Evolutionary conservation across 148 eudicot genomes (phyloP).

Genomic region (Rheum nobile): DNA sequence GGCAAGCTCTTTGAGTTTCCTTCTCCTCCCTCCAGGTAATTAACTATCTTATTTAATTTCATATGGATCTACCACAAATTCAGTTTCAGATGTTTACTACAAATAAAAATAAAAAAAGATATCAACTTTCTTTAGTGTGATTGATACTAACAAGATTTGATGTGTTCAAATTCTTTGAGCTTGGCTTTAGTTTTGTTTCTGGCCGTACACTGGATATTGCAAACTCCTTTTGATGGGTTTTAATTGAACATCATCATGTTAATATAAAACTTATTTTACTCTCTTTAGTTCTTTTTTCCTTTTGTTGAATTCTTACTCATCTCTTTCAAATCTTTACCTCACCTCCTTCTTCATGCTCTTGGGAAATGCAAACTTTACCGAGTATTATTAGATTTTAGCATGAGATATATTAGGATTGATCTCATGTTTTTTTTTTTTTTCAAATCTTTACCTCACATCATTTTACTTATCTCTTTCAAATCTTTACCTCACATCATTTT

Average conservation of each 20-base stretch:
- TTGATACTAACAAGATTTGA: too few species aligned
- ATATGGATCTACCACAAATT: background rate
- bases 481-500: too few species aligned
- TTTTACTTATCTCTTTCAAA: background rate
- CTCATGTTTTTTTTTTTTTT: too few species aligned
- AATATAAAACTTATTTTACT: too few species aligned
- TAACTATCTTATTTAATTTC: background rate
- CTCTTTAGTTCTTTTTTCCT: too few species aligned
- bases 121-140: too few species aligned
- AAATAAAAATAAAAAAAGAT: too few species aligned
- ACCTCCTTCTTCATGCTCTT: background rate
- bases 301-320: too few species aligned
- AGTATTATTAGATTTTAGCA: background rate
- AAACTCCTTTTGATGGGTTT: background rate
- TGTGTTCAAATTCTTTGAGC: background rate
- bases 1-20: slow-evolving; percentile 7
- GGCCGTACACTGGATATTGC: background rate
- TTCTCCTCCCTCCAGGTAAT: background rate
- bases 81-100: background rate
- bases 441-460: too few species aligned
- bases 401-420: too few species aligned
- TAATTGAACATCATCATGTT: background rate
- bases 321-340: background rate
- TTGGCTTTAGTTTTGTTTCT: background rate
- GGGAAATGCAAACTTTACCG: background rate